Conservation (phyloP, 2,329 filamentous ascomycete genomes). For the Arthrobotrys iridis region DNA sequence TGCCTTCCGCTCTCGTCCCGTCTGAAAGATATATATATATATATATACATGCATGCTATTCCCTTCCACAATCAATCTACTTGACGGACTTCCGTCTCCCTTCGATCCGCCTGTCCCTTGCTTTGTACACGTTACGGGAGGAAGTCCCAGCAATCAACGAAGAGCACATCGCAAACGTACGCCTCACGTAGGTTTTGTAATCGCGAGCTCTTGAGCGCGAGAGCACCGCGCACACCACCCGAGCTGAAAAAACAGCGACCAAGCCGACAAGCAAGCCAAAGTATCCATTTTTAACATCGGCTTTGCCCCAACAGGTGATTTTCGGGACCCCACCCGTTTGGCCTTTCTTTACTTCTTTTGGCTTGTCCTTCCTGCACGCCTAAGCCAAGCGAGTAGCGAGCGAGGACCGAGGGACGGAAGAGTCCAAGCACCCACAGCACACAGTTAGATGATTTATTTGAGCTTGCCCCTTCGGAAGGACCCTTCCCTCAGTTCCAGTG, state of each 20-base stretch:
- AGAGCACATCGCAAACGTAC: conserved; percentile 12
- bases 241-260: conserved; percentile 1
- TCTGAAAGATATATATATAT: conserved; percentile 8
- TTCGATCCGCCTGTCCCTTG: conserved; percentile 23
- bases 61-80: conserved; percentile 14
- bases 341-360: conserved; percentile 39
- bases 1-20: conserved; percentile 6
- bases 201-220: conserved; percentile 52
- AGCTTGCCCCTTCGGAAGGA: conserved; percentile 4
- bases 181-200: neutral
- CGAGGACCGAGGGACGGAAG: conserved; percentile 23
- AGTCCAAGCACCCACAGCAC: conserved; percentile 42
- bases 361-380: conserved; percentile 25
- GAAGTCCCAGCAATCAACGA: conserved; percentile 25
- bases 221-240: conserved; percentile 18
- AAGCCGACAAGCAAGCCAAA: conserved; percentile 17
- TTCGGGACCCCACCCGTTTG: conserved; percentile 52
- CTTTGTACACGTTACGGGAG: conserved; percentile 7
- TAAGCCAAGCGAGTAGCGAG: conserved; percentile 53
- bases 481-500: conserved; percentile 16
- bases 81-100: conserved; percentile 3
- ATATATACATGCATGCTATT: conserved; percentile 28
- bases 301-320: conserved; percentile 33
- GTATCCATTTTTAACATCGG: conserved; percentile 18
- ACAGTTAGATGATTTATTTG: neutral